A percentile compares a stretch with the other conserved stretches of the same genome.
phyloP scores from a whole-genome alignment of 2,329 filamentous ascomycete species.

The Ramularia endophylla region DNA sequence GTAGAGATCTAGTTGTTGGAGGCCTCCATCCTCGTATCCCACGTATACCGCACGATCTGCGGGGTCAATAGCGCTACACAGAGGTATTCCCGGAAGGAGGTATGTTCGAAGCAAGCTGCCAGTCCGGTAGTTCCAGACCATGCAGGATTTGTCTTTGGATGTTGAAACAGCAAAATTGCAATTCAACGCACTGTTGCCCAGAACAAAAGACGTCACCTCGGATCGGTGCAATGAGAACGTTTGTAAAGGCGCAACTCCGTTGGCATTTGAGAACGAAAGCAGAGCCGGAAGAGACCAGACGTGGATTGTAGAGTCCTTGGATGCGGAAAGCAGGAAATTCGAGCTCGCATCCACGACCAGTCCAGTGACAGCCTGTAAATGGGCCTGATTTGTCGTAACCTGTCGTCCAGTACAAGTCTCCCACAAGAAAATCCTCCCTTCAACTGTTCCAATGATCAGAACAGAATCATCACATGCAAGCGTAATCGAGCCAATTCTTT shows the following conservation, averaged over 20 bases:
- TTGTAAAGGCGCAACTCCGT: slow-evolving; percentile 62
- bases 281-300: slow-evolving; percentile 81
- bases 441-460: slow-evolving; percentile 72
- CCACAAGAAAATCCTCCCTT: slow-evolving; percentile 84
- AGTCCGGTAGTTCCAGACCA: slow-evolving; percentile 87
- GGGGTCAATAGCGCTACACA: slow-evolving; percentile 71
- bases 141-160: slow-evolving; percentile 79
- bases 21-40: slow-evolving; percentile 70
- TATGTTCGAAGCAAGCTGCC: slow-evolving; percentile 74
- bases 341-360: slow-evolving; percentile 65
- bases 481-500: slow-evolving; percentile 73
- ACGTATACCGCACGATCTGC: slow-evolving; percentile 77
- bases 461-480: slow-evolving; percentile 62
- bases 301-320: slow-evolving; percentile 82
- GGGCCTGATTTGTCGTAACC: slow-evolving; percentile 67
- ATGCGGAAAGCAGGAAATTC: slow-evolving; percentile 69
- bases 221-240: slow-evolving; percentile 74
- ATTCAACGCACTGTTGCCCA: slow-evolving; percentile 63
- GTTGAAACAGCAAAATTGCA: slow-evolving; percentile 80
- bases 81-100: slow-evolving; percentile 66
- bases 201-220: slow-evolving; percentile 58
- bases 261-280: slow-evolving; percentile 55
- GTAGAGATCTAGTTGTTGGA: slow-evolving; percentile 75
- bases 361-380: slow-evolving; percentile 74
- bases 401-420: slow-evolving; percentile 76